phyloP scores from a whole-genome alignment of 2,329 filamentous ascomycete species.

The Penicillium sp. region DNA sequence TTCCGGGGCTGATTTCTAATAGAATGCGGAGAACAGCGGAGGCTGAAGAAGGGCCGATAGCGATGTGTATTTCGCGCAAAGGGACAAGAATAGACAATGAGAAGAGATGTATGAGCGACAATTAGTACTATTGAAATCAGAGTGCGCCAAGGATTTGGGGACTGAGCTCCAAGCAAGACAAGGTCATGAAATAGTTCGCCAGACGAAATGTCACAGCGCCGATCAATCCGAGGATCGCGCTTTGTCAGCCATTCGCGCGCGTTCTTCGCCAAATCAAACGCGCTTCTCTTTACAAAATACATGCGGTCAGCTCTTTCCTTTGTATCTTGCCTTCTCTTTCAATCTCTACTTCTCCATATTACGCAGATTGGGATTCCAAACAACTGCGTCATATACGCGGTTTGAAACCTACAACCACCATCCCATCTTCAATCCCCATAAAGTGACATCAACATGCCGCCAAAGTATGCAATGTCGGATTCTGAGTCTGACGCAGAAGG shows the following conservation, averaged over 20 bases:
- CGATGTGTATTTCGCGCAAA: not conserved
- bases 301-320: not conserved
- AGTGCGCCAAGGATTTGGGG: not conserved
- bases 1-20: conserved; percentile 21
- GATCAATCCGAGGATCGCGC: conserved; percentile 2
- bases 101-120: not conserved
- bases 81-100: not conserved
- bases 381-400: not conserved
- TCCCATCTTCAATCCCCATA: not conserved
- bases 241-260: conserved; percentile 18
- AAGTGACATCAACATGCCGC: conserved; percentile 25
- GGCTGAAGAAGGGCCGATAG: not conserved
- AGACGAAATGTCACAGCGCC: not conserved
- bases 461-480: conserved; percentile 32
- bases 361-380: not conserved
- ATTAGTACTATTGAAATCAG: not conserved
- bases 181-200: not conserved
- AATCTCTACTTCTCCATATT: not conserved
- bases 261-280: not conserved
- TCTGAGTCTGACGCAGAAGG: conserved; percentile 27
- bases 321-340: not conserved
- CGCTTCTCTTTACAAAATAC: not conserved
- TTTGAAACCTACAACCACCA: not conserved
- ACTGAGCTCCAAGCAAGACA: not conserved
- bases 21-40: conserved; percentile 12